Evolutionary conservation across 768 basidiomycete species (phyloP), one percentile per base, ranked within the genome.

Genomic region (Lentinula detonsa): DNA sequence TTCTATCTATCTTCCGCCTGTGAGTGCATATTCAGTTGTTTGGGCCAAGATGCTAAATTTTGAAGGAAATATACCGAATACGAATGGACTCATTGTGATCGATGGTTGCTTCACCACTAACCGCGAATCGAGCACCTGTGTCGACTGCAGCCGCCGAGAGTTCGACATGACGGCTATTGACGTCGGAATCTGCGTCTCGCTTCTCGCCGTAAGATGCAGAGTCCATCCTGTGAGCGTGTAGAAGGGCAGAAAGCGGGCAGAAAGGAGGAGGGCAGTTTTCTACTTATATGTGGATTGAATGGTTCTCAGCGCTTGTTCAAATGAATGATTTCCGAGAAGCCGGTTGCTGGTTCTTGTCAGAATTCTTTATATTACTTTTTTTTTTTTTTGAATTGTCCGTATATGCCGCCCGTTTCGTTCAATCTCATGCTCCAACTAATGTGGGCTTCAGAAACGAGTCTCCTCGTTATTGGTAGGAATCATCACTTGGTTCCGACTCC

Each of bases 1-100:
- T 75, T 65, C 69, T 68, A 66, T 83, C 81, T 39, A 84, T 81
- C 65, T 83, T 82, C 65, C 65, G 73, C 61, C 73, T 69, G 55
- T 37, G 43, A 33, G 40, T n/a, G 28, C 28, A 50, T 18, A 49
- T 60, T 28, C 3, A 49, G 49, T 15, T 40, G 5, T 13, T 11
- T 21, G 35, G 33, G 34, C n/a, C 33, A 11, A 23, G 6, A 37
- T 43, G 39, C 23, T 16, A 35, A 59, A n/a, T 4, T 52, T 45
- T 2, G 10, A 28, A 23, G 33, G 46, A 62, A 28, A 28, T 61
- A n/a, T 42, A 74, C 77, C 80, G 71, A 56, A 82, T 68, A 46
- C 76, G 69, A 31, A 61, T 21, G 0, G 72, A 71, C 60, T 81
- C 81, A 10, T 34, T 67, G 2, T 76, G 74, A 50, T 76, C 76